These are phyloP conservation scores for Fusarium palustre DNA, from an alignment of 2,329 filamentous ascomycete species.

Conservation along the genomic window DNA sequence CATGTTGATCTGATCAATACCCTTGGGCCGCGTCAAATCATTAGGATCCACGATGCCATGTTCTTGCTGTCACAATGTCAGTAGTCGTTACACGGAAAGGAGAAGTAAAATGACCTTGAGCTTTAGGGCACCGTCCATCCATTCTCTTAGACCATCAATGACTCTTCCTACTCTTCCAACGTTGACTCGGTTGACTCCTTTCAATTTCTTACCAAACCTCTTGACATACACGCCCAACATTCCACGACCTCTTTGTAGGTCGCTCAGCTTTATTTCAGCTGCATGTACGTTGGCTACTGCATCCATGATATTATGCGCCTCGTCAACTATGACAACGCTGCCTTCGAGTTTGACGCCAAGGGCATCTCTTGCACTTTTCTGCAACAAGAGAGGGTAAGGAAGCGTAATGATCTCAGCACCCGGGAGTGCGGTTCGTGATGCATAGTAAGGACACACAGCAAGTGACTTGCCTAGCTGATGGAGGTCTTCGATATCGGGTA, in stretches of 20 bases:
- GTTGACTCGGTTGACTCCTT: slow-evolving; percentile 91
- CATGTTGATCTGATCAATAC: slow-evolving; percentile 94
- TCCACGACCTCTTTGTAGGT: slow-evolving; percentile 77
- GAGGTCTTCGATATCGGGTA: slow-evolving; percentile 95
- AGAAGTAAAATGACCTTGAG: slow-evolving; percentile 56
- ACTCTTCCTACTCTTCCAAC: slow-evolving; percentile 88
- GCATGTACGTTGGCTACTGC: slow-evolving; percentile 90
- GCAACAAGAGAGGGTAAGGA: slow-evolving; percentile 90
- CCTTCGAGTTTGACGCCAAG: slow-evolving; percentile 86
- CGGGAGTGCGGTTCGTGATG: slow-evolving; percentile 85
- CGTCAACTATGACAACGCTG: slow-evolving; percentile 94
- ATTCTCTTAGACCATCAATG: slow-evolving; percentile 79
- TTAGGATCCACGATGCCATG: slow-evolving; percentile 79
- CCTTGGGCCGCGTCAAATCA: slow-evolving; percentile 82
- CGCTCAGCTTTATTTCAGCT: slow-evolving; percentile 76
- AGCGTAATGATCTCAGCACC: slow-evolving; percentile 90
- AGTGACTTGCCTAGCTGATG: slow-evolving; percentile 80
- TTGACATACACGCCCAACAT: slow-evolving; percentile 87
- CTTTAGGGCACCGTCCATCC: slow-evolving; percentile 68
- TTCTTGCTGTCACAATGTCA: slow-evolving; percentile 46
- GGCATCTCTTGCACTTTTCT: slow-evolving; percentile 87
- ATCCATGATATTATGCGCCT: slow-evolving; percentile 98
- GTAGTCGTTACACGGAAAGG: background rate
- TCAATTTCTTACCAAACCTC: slow-evolving; percentile 87
- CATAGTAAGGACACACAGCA: slow-evolving; percentile 93